Evolutionary conservation across 2,329 filamentous ascomycete genomes (phyloP).

Genomic region (Trichoderma harzianum): DNA sequence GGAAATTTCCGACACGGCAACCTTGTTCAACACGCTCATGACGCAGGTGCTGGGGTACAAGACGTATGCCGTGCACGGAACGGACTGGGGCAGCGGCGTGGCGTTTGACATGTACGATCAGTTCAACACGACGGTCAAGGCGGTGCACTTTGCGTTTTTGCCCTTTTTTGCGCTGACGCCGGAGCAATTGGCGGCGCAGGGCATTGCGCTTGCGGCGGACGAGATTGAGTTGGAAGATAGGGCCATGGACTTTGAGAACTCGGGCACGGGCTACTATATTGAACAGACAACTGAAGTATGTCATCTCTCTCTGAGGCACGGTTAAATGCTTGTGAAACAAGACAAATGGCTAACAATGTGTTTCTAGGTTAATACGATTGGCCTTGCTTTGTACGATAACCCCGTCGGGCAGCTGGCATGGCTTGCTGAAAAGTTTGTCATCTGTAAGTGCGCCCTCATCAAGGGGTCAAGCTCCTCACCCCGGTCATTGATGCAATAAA

Average conservation of each 20-base stretch:
- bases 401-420: constrained; percentile 43
- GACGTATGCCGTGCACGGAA: constrained; percentile 23
- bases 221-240: constrained; percentile 10
- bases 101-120: constrained; percentile 21
- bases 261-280: constrained; percentile 20
- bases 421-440: constrained; percentile 39
- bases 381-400: constrained; percentile 40
- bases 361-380: constrained; percentile 39
- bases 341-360: not conserved
- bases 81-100: constrained; percentile 20
- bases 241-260: constrained; percentile 1
- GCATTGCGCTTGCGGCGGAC: constrained; percentile 15
- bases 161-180: constrained; percentile 19
- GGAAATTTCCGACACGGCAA: constrained; percentile 36
- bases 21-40: constrained; percentile 38
- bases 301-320: not conserved
- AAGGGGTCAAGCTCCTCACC: not conserved
- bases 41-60: constrained; percentile 36
- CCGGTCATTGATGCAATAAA: not conserved
- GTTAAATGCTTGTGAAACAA: not conserved
- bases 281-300: constrained; percentile 4
- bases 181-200: constrained; percentile 11
- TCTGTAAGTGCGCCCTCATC: constrained; percentile 12
- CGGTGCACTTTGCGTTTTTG: constrained; percentile 20
- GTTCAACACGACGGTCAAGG: constrained; percentile 18